Evolutionary conservation across 202 grass and related monocot species (phyloP), one percentile per base, ranked within the genome.

Genomic region (Setaria viridis): DNA sequence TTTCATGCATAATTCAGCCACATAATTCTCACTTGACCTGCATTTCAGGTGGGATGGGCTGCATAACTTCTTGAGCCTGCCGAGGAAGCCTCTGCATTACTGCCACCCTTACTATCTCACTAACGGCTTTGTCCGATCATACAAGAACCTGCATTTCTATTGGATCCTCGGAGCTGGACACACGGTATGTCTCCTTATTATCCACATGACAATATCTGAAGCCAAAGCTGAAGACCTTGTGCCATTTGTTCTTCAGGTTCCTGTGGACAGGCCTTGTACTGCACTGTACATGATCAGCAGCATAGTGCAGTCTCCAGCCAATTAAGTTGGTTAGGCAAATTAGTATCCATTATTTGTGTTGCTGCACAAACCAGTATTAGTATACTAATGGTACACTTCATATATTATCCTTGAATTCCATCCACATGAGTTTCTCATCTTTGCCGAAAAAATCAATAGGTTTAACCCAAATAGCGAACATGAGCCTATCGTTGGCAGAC

Each of bases 111-210:
- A 7, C 35, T n/a, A 68, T 5, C 37, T 9, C 39, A 43, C 17
- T 4, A n/a, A 68, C 9, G 66, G 37, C 17, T 68, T 68, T 11
- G 66, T 68, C 1, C 39, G 66, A 41, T 68, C 66, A 9, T 68
- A 68, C 66, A 42, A 68, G 66, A 68, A 68, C 66, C 9, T 68
- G 17, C 16, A 68, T 41, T 68, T 68, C 66, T 68, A 68, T 10
- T 68, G 35, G 66, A n/a, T 68, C 20, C 66, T 68, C 10, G 66
- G 37, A 42, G 66, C 66, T n/a, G 37, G 66, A 0, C 66, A 68
- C 17, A n/a, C 7, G 7, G 35, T 68, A 68, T 20, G 34, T 33
- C 4, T 12, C 17, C 4, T 13, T 47, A 70, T 46, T 47, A 70
- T 46, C 10, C 20, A 69, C 33, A 58, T 57, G 19, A 0, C 16